Evolutionary conservation across 2,329 filamentous ascomycete genomes (phyloP), one percentile per base, ranked within the genome.

Genomic region (Venturia oleaginea): DNA sequence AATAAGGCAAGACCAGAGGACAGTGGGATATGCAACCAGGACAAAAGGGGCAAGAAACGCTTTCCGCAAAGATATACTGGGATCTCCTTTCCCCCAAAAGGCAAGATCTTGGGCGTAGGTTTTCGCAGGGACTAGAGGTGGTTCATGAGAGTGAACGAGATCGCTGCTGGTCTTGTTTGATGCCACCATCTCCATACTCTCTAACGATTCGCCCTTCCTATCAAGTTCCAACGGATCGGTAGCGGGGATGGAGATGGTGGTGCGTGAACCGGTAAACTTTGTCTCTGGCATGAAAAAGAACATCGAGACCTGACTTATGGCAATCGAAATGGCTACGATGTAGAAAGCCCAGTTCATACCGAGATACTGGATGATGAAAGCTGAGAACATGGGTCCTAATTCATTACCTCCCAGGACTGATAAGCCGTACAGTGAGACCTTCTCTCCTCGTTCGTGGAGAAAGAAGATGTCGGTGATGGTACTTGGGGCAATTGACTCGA

Each of bases 281-380:
- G 75, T 77, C 64, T 77, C 76, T 5, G 76, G 75, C 4, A 74
- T 72, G 40, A 75, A 71, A 19, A 76, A 68, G 0, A 76, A 62
- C 4, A 77, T 73, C 2, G 72, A 67, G 17, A 76, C 38, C 38
- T 74, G 76, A 55, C 75, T 76, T 38, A 76, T 62, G 4, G 66
- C 69, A 34, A 68, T 68, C 2, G 72, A 64, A 42, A 71, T 72
- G 51, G 71, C 72, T 4, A 71, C 68, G 22, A 77, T 73, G 62
- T 76, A 76, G 62, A 78, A 79, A 17, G 77, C 76, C 7, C 76
- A 76, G 42, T 77, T 72, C 69, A 77, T 77, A 11, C 72, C 74
- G 15, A 77, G 67, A 10, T 72, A 72, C 59, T 76, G 67, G 27
- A 78, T 74, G 57, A 79, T 75, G 34, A 72, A 74, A 4, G 76